Evolutionary conservation across 2,329 filamentous ascomycete genomes (phyloP).

Genomic region (Sarocladium strictum): DNA sequence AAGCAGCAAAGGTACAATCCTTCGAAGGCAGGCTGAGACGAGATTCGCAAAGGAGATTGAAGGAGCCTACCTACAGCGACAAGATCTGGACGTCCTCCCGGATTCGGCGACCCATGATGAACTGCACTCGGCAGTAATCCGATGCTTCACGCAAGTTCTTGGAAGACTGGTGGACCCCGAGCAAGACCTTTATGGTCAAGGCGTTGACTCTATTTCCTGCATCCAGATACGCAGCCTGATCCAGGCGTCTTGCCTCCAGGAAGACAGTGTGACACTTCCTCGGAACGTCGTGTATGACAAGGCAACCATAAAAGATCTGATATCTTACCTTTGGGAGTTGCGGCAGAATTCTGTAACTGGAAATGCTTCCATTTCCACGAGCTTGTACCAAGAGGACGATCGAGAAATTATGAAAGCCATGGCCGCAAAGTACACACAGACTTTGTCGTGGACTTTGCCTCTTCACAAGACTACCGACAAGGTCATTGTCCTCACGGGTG

Average conservation of each 20-base stretch:
- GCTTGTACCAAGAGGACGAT: background rate
- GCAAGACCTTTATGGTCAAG: slow-evolving; percentile 50
- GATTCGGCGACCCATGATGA: slow-evolving; percentile 26
- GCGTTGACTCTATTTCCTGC: slow-evolving; percentile 54
- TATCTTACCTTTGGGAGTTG: slow-evolving; percentile 15
- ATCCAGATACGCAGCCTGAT: slow-evolving; percentile 42
- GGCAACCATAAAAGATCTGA: slow-evolving; percentile 38
- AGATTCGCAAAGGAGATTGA: slow-evolving; percentile 41
- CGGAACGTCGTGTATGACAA: slow-evolving; percentile 56
- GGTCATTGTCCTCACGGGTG: slow-evolving; percentile 50
- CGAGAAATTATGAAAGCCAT: background rate
- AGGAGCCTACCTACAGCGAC: slow-evolving; percentile 31
- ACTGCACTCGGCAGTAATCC: slow-evolving; percentile 24
- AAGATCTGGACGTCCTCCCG: background rate
- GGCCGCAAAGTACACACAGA: background rate
- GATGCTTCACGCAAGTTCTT: slow-evolving; percentile 25
- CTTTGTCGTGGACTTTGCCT: background rate
- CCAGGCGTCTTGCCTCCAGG: slow-evolving; percentile 17
- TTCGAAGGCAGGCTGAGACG: slow-evolving; percentile 45
- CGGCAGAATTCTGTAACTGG: background rate
- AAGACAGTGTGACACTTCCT: slow-evolving; percentile 29
- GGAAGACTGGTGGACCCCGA: slow-evolving; percentile 24
- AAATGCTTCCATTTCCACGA: background rate
- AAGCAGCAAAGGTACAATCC: slow-evolving; percentile 57
- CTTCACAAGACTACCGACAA: background rate